These are phyloP conservation scores for Termitomyces eurrhizus DNA, from an alignment of 768 basidiomycete species.

Conservation along the genomic window DNA sequence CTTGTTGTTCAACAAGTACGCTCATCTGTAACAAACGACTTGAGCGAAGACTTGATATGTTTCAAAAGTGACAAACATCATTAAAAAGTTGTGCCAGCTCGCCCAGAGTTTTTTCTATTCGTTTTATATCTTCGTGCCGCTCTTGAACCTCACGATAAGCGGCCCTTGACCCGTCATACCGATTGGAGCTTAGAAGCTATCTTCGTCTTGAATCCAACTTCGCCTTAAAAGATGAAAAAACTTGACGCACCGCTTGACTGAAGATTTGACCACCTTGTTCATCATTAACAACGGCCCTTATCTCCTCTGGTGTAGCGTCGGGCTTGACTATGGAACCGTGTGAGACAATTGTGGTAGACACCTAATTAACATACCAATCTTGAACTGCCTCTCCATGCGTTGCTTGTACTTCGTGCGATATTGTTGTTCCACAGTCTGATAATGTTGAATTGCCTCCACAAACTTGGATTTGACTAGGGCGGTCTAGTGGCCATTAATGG, in stretches of 20 bases:
- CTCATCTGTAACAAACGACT: slow-evolving; percentile 64
- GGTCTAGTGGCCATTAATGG: slow-evolving; percentile 32
- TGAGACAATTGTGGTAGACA: background rate
- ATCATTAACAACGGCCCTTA: slow-evolving; percentile 82
- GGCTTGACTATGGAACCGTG: slow-evolving; percentile 65
- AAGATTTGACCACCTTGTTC: slow-evolving; percentile 84
- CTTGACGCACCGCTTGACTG: slow-evolving; percentile 66
- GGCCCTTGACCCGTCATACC: slow-evolving; percentile 84
- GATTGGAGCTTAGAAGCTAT: slow-evolving; percentile 84
- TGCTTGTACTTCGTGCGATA: slow-evolving; percentile 77
- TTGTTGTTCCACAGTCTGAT: slow-evolving; percentile 79
- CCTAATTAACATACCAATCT: slow-evolving; percentile 55
- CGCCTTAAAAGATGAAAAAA: background rate
- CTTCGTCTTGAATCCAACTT: slow-evolving; percentile 9
- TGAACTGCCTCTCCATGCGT: slow-evolving; percentile 82
- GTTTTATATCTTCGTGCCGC: slow-evolving; percentile 92
- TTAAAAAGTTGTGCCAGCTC: slow-evolving; percentile 96
- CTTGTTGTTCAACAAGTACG: slow-evolving; percentile 91
- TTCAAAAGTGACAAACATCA: slow-evolving; percentile 52
- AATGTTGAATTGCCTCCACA: slow-evolving; percentile 81
- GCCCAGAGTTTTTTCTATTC: slow-evolving; percentile 88
- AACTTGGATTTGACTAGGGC: slow-evolving; percentile 72
- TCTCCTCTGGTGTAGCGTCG: slow-evolving; percentile 86
- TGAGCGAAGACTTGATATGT: background rate
- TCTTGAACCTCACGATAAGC: slow-evolving; percentile 98